Conservation (phyloP, 2,329 filamentous ascomycete genomes). For the Botryosphaeria dothidea region DNA sequence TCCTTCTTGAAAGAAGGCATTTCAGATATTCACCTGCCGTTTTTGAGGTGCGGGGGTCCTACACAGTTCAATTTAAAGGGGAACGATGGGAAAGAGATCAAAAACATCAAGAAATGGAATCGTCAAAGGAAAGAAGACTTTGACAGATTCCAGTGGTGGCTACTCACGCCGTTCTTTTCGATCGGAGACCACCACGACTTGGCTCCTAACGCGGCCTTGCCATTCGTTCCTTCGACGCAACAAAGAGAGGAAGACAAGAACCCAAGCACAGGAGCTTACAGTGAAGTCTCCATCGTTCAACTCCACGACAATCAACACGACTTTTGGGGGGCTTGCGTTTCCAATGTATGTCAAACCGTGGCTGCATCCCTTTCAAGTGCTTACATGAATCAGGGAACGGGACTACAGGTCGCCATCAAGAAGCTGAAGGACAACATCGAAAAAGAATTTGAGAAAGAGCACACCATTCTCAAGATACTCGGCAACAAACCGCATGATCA, state of each 20-base stretch:
- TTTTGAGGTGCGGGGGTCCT: background rate
- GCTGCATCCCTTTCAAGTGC: background rate
- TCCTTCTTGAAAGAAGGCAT: background rate
- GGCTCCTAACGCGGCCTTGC: background rate
- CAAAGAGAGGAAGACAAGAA: background rate
- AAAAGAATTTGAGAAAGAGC: background rate
- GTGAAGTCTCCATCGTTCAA: constrained; percentile 9
- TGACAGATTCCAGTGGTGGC: background rate
- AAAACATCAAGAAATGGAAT: background rate
- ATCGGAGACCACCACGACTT: background rate
- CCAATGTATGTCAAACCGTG: background rate
- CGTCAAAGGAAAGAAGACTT: background rate
- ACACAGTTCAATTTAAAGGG: background rate
- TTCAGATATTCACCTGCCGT: background rate
- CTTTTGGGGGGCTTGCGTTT: background rate
- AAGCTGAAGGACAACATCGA: background rate
- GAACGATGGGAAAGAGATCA: background rate
- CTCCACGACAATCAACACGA: constrained; percentile 15
- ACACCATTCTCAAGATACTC: background rate
- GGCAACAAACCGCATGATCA: background rate
- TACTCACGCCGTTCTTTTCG: background rate
- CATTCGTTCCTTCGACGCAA: background rate
- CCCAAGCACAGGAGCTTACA: constrained; percentile 13
- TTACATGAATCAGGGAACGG: background rate
- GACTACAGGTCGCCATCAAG: background rate